Evolutionary conservation across 139 green algal genomes (phyloP), one percentile per base, ranked within the genome.

Genomic region (Gonium pectorale): DNA sequence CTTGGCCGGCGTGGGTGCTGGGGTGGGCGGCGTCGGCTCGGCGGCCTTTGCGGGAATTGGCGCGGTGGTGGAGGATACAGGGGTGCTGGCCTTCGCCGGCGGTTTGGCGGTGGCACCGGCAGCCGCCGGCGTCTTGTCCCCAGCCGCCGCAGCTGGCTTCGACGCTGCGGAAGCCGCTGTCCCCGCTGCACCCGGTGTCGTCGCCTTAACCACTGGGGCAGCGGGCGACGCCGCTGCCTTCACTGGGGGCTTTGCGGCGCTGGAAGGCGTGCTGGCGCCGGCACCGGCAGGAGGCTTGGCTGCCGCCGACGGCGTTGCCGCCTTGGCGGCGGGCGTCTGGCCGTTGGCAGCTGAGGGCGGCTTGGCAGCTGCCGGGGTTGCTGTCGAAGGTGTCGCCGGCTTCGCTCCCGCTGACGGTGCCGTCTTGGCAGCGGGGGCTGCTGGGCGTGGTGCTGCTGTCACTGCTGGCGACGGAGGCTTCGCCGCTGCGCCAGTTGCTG

Each of bases 351-450:
- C n/a, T n/a, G 46, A 24, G 46, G 46, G 31, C 3, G 68, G 29
- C 68, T 77, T 77, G 68, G 43, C 33, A 29, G 68, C 43, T 21
- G 68, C 3, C 29, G 68, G 43, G 41, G 67, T 56, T 41, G 67
- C 13, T 41, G 41, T 35, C 2, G 38, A 13, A 0, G 67, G 35
- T 54, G 17, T 56, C 17, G 49, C 17, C 49, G 13, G 13, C 49
- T 13, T 26, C 13, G 49, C n/a, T n/a, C n/a, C n/a, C n/a, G n/a
- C n/a, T n/a, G n/a, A n/a, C n/a, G n/a, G n/a, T n/a, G n/a, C n/a
- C n/a, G n/a, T n/a, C n/a, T n/a, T n/a, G n/a, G n/a, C n/a, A n/a
- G n/a, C n/a, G n/a, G n/a, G n/a, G n/a, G n/a, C n/a, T n/a, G n/a
- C n/a, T n/a, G n/a, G n/a, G n/a, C n/a, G n/a, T n/a, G n/a, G n/a